Conservation (phyloP, 2,329 filamentous ascomycete genomes). For the Ophiostoma pallidulum region DNA sequence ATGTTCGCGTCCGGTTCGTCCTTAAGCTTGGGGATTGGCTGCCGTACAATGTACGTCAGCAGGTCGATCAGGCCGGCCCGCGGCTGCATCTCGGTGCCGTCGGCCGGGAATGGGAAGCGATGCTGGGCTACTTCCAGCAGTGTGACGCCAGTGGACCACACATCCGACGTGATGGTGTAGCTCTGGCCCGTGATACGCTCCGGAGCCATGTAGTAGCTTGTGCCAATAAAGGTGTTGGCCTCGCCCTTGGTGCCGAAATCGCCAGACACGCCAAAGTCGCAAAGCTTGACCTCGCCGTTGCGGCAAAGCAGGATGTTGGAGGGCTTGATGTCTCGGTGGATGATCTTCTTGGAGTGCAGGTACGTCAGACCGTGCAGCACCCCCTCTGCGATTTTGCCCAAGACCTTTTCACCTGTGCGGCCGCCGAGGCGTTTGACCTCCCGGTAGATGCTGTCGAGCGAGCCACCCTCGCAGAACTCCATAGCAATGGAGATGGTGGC, state of each 20-base stretch:
- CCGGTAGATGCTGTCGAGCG: slow-evolving; percentile 90
- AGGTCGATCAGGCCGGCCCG: slow-evolving; percentile 88
- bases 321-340: slow-evolving; percentile 97
- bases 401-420: slow-evolving; percentile 89
- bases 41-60: slow-evolving; percentile 92
- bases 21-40: slow-evolving; percentile 89
- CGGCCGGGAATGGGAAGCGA: slow-evolving; percentile 94
- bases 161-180: slow-evolving; percentile 97
- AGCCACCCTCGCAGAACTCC: slow-evolving; percentile 97
- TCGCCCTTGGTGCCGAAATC: slow-evolving; percentile 98
- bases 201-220: slow-evolving; percentile 98
- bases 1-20: slow-evolving; percentile 86
- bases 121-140: slow-evolving; percentile 98
- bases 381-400: slow-evolving; percentile 93
- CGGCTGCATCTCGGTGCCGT: slow-evolving; percentile 91
- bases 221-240: slow-evolving; percentile 97
- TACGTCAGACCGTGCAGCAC: slow-evolving; percentile 91
- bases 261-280: slow-evolving; percentile 95
- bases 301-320: slow-evolving; percentile 93
- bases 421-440: slow-evolving; percentile 95
- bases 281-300: slow-evolving; percentile 89
- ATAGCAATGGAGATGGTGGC: slow-evolving; percentile 97
- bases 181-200: slow-evolving; percentile 96
- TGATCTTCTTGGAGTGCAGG: slow-evolving; percentile 90
- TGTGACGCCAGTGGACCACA: slow-evolving; percentile 96